These are phyloP conservation scores for Hypocrella siamensis DNA, from an alignment of 2,329 filamentous ascomycete genomes.

Conservation along the genomic window DNA sequence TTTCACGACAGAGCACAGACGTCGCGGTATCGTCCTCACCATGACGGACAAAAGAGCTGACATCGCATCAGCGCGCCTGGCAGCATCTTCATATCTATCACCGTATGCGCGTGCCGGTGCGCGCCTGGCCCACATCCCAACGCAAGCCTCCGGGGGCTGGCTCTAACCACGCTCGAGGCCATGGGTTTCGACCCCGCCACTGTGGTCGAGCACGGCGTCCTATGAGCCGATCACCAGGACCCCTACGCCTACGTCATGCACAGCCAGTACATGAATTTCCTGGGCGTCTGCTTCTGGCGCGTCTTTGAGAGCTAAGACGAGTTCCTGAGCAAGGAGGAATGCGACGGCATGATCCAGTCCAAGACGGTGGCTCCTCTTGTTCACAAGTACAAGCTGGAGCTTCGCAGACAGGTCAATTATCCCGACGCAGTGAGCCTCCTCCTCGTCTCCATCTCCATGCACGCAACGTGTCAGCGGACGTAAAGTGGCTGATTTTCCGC, in stretches of 20 bases:
- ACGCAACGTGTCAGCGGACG: too few relatives aligned
- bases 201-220: conserved; percentile 8
- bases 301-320: conserved; percentile 11
- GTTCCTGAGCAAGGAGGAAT: conserved; percentile 9
- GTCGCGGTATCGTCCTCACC: too few relatives aligned
- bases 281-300: conserved; percentile 8
- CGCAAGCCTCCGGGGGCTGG: conserved; percentile 3
- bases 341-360: conserved; percentile 9
- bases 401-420: conserved; percentile 10
- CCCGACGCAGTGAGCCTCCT: conserved; percentile 4
- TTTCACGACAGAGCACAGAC: too few relatives aligned
- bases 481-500: background rate
- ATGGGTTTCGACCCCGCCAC: conserved; percentile 5
- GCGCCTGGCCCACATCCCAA: background rate
- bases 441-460: background rate
- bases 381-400: conserved; percentile 8
- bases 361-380: conserved; percentile 8
- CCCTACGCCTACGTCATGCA: conserved; percentile 12
- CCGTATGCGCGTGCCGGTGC: background rate
- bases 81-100: background rate
- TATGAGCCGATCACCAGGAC: conserved; percentile 12
- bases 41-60: background rate
- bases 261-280: conserved; percentile 9
- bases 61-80: background rate
- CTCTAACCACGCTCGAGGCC: conserved; percentile 5